Evolutionary conservation across 345 rosid genomes (phyloP).

Genomic region (Rubroshorea leprosula): DNA sequence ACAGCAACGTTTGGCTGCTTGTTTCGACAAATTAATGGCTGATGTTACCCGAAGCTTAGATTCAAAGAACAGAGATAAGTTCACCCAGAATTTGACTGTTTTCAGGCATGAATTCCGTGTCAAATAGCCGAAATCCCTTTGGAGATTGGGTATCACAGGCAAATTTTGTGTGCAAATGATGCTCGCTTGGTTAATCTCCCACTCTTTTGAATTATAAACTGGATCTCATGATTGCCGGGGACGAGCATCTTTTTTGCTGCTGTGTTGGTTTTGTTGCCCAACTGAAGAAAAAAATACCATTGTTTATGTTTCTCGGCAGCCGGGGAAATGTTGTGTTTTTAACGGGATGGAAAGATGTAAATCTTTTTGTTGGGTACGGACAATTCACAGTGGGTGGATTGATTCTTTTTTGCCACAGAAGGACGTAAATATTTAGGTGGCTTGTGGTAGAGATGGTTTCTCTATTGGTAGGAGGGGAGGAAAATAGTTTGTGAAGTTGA

Average conservation of each 20-base stretch:
- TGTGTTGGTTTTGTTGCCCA: conserved; percentile 11
- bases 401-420: conserved; percentile 24
- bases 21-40: conserved; percentile 89
- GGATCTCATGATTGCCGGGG: conserved; percentile 7
- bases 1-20: conserved; percentile 69
- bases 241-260: conserved; percentile 14
- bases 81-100: conserved; percentile 82
- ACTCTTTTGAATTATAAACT: background rate
- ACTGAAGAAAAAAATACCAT: conserved; percentile 4
- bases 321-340: background rate
- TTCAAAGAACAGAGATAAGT: conserved; percentile 92
- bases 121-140: conserved; percentile 32
- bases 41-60: conserved; percentile 84
- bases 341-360: background rate
- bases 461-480: background rate
- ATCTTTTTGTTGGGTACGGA: conserved; percentile 8
- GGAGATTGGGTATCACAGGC: background rate
- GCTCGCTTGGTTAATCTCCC: conserved; percentile 15
- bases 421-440: conserved; percentile 32
- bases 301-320: background rate
- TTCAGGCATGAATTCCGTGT: conserved; percentile 91
- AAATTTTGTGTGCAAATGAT: conserved; percentile 8
- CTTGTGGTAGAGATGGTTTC: too few species aligned
- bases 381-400: conserved; percentile 14
- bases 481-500: background rate